A percentile compares a stretch with the other conserved stretches of the same genome.
phyloP scores from a whole-genome alignment of 805 yeast genomes.

The Nakazawaea wyomingensis region DNA sequence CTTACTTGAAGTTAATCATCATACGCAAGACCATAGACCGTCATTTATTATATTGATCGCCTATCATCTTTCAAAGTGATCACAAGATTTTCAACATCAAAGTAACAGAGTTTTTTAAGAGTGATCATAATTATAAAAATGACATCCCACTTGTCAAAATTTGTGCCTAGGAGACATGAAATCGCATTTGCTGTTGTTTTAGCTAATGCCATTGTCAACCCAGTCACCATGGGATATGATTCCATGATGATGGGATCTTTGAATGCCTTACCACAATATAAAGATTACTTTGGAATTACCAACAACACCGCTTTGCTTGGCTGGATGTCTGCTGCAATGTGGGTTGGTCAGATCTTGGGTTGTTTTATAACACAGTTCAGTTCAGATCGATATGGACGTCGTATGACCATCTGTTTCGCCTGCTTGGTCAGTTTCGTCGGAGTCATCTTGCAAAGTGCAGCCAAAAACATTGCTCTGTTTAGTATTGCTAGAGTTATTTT shows the following conservation, averaged over 20 bases:
- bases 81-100: no score
- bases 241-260: slow-evolving; percentile 23
- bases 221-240: slow-evolving; percentile 24
- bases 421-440: slow-evolving; percentile 25
- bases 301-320: slow-evolving; percentile 20
- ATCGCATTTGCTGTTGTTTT: background rate
- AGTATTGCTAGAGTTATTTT: slow-evolving; percentile 30
- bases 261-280: slow-evolving; percentile 21
- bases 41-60: no score
- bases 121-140: no score
- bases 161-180: background rate
- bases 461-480: slow-evolving; percentile 32
- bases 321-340: slow-evolving; percentile 23
- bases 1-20: no score
- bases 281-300: slow-evolving; percentile 18
- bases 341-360: slow-evolving; percentile 23
- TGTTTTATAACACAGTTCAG: slow-evolving; percentile 22
- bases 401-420: slow-evolving; percentile 23
- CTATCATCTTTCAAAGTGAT: no score
- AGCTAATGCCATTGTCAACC: slow-evolving; percentile 19
- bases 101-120: no score
- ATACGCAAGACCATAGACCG: no score
- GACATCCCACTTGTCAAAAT: background rate
- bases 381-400: slow-evolving; percentile 25
- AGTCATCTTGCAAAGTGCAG: slow-evolving; percentile 32